Base-by-base conservation (phyloP, 768 basidiomycete species). In the Trametes coccinea region DNA sequence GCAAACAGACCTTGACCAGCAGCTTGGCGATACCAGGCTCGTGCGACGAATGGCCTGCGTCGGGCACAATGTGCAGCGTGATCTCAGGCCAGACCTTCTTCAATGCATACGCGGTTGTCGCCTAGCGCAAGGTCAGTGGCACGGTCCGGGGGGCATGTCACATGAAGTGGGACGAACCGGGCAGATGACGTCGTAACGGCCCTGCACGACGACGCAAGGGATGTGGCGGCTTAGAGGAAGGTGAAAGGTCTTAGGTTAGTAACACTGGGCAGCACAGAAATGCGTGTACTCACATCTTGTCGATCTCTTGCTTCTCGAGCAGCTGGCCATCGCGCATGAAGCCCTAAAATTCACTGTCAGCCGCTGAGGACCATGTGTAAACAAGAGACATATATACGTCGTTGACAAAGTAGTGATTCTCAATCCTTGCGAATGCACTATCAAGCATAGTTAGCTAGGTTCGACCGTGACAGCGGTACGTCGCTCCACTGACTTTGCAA, bases 351-450 rank as follows among this genome's bases (percentile, higher is more conserved):
- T 29, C 9, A 27, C n/a, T 37, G 69, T 64, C 34, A n/a, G 60
- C 41, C 56, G 13, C 50, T 17, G 39, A 43, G 11, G 16, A 27
- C 33, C 6, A 37, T 6, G 34, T 5, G 11, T 5, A 37, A 13
- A 16, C n/a, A 29, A 17, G 56, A 56, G 29, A 1, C 11, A 53
- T 43, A 72, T 79, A 62, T 55, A 90, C 90, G 56, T 84, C 82
- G 67, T 95, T 92, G 53, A 95, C 77, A 69, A 95, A 95, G 73
- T 90, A 96, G 69, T 95, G 93, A 69, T 93, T 93, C 76, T 94
- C 93, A 48, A 95, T 93, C 40, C 86, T 78, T 17, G 93, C 90
- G 72, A 94, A 95, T 0, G 93, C 88, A 58, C 92, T 94, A 54
- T 4, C n/a, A 14, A 27, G 17, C 8, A 43, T 43, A 14, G 4